Base-by-base conservation (phyloP, 768 basidiomycete species). In the Tylopilus rubrobrunneus region DNA sequence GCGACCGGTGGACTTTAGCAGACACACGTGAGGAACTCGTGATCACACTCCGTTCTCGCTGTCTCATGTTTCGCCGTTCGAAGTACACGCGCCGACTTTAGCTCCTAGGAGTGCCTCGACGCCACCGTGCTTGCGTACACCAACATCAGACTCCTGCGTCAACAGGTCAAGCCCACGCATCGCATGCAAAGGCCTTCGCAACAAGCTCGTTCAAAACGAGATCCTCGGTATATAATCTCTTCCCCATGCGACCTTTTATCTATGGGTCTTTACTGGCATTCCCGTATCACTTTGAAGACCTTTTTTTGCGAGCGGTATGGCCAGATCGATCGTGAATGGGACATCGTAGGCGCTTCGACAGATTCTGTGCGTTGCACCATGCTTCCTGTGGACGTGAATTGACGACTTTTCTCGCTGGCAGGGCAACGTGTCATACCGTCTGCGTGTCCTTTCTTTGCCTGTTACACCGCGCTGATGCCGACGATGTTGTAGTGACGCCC, bases 101-200 rank as follows among this genome's bases (percentile, higher is more conserved):
- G 86, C 17, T 90, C 90, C n/a, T 92, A 89, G 90, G 87, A 92
- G 62, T 91, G 89, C 1, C 73, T 92, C 7, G 91, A 95, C 63
- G 92, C 92, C 1, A 89, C 89, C 12, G 86, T 92, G 3, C n/a
- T n/a, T n/a, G n/a, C n/a, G n/a, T n/a, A n/a, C n/a, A n/a, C n/a
- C n/a, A n/a, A n/a, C n/a, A n/a, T n/a, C n/a, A n/a, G n/a, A n/a
- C n/a, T n/a, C n/a, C n/a, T n/a, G n/a, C n/a, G n/a, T n/a, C n/a
- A n/a, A n/a, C n/a, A n/a, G n/a, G n/a, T n/a, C n/a, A n/a, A n/a
- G n/a, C n/a, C n/a, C n/a, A n/a, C n/a, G n/a, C n/a, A n/a, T n/a
- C n/a, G n/a, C n/a, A n/a, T n/a, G n/a, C n/a, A n/a, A n/a, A n/a
- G n/a, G n/a, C n/a, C n/a, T n/a, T n/a, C n/a, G n/a, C n/a, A n/a